These are phyloP conservation scores for Phlebiopsis flavidoalba DNA, from an alignment of 768 basidiomycete species.

Conservation along the genomic window DNA sequence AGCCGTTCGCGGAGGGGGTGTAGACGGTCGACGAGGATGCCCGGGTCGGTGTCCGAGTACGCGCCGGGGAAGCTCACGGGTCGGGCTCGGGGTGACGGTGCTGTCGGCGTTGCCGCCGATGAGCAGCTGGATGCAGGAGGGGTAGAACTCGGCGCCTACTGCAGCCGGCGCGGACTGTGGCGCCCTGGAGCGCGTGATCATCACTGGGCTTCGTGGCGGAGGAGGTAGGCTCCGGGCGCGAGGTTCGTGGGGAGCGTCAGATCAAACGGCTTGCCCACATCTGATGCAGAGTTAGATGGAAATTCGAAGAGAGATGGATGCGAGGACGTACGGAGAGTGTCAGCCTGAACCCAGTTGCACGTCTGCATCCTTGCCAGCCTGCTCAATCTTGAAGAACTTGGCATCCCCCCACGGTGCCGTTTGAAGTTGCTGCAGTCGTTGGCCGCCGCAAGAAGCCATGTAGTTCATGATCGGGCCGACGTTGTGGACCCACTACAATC, in stretches of 20 bases:
- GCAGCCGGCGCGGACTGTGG: constrained; percentile 30
- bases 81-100: constrained; percentile 44
- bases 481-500: constrained; percentile 48
- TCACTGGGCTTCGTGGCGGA: constrained; percentile 79
- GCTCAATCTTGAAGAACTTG: constrained; percentile 64
- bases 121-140: constrained; percentile 47
- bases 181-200: constrained; percentile 69
- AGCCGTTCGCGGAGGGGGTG: constrained; percentile 3
- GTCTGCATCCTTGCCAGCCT: constrained; percentile 22
- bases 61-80: constrained; percentile 67
- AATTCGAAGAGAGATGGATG: not conserved
- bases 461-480: constrained; percentile 74
- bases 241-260: constrained; percentile 38
- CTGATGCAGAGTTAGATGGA: not conserved
- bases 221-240: constrained; percentile 64
- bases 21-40: constrained; percentile 41
- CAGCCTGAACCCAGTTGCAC: constrained; percentile 26
- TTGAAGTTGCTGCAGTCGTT: constrained; percentile 56
- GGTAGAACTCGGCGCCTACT: constrained; percentile 80
- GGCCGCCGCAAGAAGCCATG: constrained; percentile 54
- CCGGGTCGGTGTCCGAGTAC: constrained; percentile 65
- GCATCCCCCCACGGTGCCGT: constrained; percentile 55
- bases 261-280: constrained; percentile 17
- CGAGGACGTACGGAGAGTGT: constrained; percentile 20
- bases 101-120: constrained; percentile 43